phyloP scores from a whole-genome alignment of 2,329 filamentous ascomycete species.

The Ascosphaera acerosa region DNA sequence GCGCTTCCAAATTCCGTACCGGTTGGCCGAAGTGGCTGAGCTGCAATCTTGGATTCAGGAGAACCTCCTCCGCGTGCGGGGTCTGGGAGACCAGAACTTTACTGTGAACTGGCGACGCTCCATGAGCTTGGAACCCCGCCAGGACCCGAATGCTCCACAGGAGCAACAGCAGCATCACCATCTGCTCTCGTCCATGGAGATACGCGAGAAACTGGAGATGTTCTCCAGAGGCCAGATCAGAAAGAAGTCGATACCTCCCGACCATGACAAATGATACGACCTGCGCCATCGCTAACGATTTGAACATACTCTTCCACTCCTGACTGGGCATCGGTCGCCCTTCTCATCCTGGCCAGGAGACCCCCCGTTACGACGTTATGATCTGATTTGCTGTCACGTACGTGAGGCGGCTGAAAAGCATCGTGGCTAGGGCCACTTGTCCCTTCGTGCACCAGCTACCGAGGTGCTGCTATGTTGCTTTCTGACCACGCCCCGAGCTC shows the following conservation, averaged over 20 bases:
- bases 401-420: too few relatives aligned
- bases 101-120: conserved; percentile 60
- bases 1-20: conserved; percentile 84
- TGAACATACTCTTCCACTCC: too few relatives aligned
- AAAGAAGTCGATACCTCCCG: conserved; percentile 3
- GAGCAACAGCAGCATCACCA: conserved; percentile 1
- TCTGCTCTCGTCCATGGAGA: not conserved
- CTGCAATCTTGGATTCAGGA: conserved; percentile 80
- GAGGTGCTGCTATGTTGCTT: too few relatives aligned
- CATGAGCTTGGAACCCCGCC: conserved; percentile 48
- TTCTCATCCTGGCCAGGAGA: too few relatives aligned
- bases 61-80: conserved; percentile 53
- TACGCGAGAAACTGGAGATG: conserved; percentile 1
- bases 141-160: conserved; percentile 7
- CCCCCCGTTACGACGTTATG: too few relatives aligned
- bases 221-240: not conserved
- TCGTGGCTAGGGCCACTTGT: too few relatives aligned
- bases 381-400: too few relatives aligned
- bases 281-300: too few relatives aligned
- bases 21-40: conserved; percentile 56
- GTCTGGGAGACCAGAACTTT: conserved; percentile 33
- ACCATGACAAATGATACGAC: too few relatives aligned
- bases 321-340: too few relatives aligned
- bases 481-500: too few relatives aligned
- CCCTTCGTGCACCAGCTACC: too few relatives aligned